phyloP scores from a whole-genome alignment of 176 grass and related monocot species.

The Cenchrus fungigraminus region DNA sequence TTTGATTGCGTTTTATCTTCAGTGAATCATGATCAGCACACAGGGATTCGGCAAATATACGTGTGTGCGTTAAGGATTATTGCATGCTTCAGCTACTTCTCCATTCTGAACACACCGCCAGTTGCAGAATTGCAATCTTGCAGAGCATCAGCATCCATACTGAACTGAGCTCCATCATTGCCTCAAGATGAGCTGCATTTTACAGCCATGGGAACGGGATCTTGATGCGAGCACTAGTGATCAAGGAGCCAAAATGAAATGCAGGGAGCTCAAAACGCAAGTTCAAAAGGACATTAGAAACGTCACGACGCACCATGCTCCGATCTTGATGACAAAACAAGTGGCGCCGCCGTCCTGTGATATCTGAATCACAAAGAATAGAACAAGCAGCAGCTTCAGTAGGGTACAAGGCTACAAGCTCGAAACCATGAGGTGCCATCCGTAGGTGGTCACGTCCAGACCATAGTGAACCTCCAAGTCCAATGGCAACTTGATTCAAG shows the following conservation, averaged over 20 bases:
- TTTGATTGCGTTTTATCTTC: background rate
- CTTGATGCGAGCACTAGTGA: background rate
- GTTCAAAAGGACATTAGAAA: background rate
- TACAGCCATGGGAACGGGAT: conserved; percentile 42
- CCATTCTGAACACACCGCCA: background rate
- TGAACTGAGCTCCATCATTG: background rate
- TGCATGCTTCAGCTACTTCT: too few relatives aligned
- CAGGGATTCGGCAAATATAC: too few relatives aligned
- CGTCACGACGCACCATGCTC: background rate
- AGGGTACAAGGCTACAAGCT: background rate
- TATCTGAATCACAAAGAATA: conserved; percentile 14
- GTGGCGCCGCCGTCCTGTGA: too few relatives aligned
- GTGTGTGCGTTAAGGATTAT: too few relatives aligned
- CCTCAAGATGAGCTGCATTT: conserved; percentile 31
- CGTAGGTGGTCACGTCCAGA: conserved; percentile 1
- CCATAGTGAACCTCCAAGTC: conserved; percentile 19
- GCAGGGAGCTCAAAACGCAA: background rate
- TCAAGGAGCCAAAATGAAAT: background rate
- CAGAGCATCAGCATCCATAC: too few relatives aligned
- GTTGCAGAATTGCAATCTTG: too few relatives aligned
- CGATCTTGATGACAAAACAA: too few relatives aligned
- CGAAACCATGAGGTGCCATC: background rate
- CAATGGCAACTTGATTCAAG: background rate
- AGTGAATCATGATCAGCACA: background rate
- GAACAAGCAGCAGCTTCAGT: background rate